Evolutionary conservation across 495 filamentous ascomycete genomes (phyloP).

Genomic region (Xylaria grammica): DNA sequence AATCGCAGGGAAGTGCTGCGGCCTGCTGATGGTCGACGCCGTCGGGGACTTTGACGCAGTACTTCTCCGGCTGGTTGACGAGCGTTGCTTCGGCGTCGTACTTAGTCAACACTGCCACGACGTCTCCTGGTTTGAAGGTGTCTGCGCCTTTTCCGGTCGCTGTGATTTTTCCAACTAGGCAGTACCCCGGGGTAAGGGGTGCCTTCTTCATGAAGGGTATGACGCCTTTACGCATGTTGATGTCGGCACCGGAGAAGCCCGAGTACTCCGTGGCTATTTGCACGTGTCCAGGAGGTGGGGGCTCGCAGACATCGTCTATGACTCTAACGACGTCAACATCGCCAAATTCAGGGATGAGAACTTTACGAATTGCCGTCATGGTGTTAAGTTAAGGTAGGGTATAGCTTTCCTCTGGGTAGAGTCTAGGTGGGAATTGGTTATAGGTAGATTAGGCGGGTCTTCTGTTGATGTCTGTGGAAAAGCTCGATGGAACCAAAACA

Average conservation of each 20-base stretch:
- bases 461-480: too few relatives aligned
- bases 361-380: slow-evolving; percentile 43
- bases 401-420: too few relatives aligned
- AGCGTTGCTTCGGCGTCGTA: slow-evolving; percentile 49
- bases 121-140: slow-evolving; percentile 37
- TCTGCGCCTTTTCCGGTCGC: slow-evolving; percentile 34
- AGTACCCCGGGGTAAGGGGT: slow-evolving; percentile 51
- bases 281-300: slow-evolving; percentile 40
- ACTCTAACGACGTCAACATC: slow-evolving; percentile 39
- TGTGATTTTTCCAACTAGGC: slow-evolving; percentile 42
- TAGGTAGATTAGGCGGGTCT: too few relatives aligned
- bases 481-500: too few relatives aligned
- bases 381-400: background rate
- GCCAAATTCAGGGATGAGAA: slow-evolving; percentile 44
- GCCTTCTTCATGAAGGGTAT: slow-evolving; percentile 47
- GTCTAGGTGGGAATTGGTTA: too few relatives aligned
- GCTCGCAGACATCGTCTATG: slow-evolving; percentile 33
- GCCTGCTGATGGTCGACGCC: slow-evolving; percentile 42
- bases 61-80: slow-evolving; percentile 47
- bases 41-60: slow-evolving; percentile 42
- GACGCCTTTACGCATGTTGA: slow-evolving; percentile 49
- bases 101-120: slow-evolving; percentile 43
- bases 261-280: slow-evolving; percentile 49
- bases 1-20: slow-evolving; percentile 41
- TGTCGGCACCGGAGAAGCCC: slow-evolving; percentile 47